Evolutionary conservation across 345 rosid genomes (phyloP).

Genomic region (Citrus mangshanensis): DNA sequence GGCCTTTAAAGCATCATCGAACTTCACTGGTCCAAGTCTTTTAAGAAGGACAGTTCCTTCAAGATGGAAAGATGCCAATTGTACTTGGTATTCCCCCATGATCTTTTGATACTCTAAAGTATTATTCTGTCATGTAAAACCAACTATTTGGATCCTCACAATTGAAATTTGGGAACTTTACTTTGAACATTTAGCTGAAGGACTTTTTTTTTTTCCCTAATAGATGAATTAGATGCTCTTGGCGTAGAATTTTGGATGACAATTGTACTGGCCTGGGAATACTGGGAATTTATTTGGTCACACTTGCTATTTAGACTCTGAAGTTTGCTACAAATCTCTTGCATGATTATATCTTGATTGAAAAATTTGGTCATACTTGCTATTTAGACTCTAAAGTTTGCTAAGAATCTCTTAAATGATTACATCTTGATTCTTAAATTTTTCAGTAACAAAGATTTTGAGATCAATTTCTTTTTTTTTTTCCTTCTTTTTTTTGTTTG

Average conservation of each 20-base stretch:
- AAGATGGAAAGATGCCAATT: background rate
- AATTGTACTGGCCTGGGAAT: background rate
- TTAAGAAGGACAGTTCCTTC: background rate
- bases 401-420: background rate
- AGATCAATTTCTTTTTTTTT: too few species aligned
- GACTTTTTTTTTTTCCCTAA: too few species aligned
- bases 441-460: background rate
- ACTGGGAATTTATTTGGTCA: background rate
- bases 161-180: background rate
- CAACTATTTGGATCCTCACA: background rate
- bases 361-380: background rate
- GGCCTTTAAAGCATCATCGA: too few species aligned
- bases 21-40: background rate
- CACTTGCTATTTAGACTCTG: too few species aligned
- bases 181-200: fast-evolving
- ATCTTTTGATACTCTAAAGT: background rate
- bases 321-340: background rate
- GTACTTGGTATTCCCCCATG: background rate
- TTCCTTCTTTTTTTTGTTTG: too few species aligned
- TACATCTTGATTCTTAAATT: too few species aligned
- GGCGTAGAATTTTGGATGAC: background rate
- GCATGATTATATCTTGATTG: background rate
- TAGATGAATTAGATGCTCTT: too few species aligned
- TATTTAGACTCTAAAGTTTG: too few species aligned
- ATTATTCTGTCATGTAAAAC: background rate